Base-by-base conservation (phyloP, 2,329 filamentous ascomycete genomes). In the Cercospora janseana region DNA sequence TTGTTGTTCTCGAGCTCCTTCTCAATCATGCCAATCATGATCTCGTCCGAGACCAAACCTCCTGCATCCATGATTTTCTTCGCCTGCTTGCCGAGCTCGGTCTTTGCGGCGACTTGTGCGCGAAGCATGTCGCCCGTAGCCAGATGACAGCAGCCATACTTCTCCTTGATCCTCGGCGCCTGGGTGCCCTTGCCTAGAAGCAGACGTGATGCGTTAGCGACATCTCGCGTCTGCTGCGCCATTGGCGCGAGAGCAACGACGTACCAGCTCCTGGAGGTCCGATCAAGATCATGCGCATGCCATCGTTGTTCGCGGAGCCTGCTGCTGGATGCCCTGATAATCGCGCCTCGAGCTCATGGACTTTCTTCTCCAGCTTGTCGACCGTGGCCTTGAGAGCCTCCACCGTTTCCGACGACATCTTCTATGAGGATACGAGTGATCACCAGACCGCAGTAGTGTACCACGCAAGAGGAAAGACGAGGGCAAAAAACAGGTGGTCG, bases 1-100 rank as follows among this genome's bases (percentile, higher is more conserved):
- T 81, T 75, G 79, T 98, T 98, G 75, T 80, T 86, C 67, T 94
- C 87, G 44, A 98, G 81, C 80, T 98, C 92, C 71, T 86, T 87
- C 83, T 93, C 92, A 79, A 98, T 98, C 93, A 98, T 98, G 74
- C 92, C 90, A 72, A 98, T 88, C 82, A 98, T 92, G 70, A 98
- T 98, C 70, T 97, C 92, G 73, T 98, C 93, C 72, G 90, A 95
- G 71, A 98, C 93, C 52, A 98, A 83, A 63, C 92, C 92, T 65
- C 93, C 93, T 71, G 92, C 87, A 70, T 98, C 93, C 93, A 98
- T 98, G 73, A 98, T 98, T 84, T 97, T 97, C 85, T 98, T 98
- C 61, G 93, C 93, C 78, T 96, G 90, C 69, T 87, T 83, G 63
- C 93, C 93, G 60, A 98, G 83, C 53, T 87, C 75, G 51, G 93